Evolutionary conservation across 1,284 basidiomycete species (phyloP).

Genomic region (Cutaneotrichosporon arboriforme): DNA sequence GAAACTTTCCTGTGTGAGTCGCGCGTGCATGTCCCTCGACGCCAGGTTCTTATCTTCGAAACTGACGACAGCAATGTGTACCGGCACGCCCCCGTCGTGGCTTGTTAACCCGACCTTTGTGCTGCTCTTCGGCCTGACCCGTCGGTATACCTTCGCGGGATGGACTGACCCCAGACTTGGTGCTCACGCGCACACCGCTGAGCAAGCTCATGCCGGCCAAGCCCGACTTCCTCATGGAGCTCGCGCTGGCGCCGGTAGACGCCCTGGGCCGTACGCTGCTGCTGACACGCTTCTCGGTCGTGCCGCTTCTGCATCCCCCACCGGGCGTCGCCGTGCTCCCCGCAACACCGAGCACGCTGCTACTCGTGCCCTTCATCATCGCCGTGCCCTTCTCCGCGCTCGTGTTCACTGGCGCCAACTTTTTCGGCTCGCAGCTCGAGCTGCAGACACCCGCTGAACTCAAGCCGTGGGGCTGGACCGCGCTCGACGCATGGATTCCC

Average conservation of each 20-base stretch:
- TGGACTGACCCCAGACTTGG: constrained; percentile 24
- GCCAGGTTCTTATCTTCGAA: neutral
- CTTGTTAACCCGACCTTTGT: constrained; percentile 37
- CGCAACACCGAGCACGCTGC: constrained; percentile 35
- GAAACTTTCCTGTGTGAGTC: constrained; percentile 46
- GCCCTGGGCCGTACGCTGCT: constrained; percentile 46
- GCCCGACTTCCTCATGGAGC: constrained; percentile 33
- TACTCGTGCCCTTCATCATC: constrained; percentile 44
- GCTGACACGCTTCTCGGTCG: constrained; percentile 41
- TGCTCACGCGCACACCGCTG: constrained; percentile 42
- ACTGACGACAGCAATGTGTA: constrained; percentile 29
- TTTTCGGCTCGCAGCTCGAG: constrained; percentile 33
- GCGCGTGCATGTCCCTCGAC: neutral
- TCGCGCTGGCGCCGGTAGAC: constrained; percentile 37
- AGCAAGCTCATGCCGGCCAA: constrained; percentile 27
- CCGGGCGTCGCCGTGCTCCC: constrained; percentile 17
- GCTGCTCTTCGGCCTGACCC: constrained; percentile 27
- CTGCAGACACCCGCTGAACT: constrained; percentile 41
- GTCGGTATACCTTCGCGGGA: neutral
- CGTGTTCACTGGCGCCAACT: constrained; percentile 36
- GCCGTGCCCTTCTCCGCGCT: constrained; percentile 43
- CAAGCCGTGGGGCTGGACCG: constrained; percentile 38
- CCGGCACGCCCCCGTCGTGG: constrained; percentile 43
- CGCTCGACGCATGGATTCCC: constrained; percentile 42
- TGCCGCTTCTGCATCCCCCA: constrained; percentile 28